Evolutionary conservation across 2,329 filamentous ascomycete species (phyloP).

Genomic region (Hypoxylon sp.): DNA sequence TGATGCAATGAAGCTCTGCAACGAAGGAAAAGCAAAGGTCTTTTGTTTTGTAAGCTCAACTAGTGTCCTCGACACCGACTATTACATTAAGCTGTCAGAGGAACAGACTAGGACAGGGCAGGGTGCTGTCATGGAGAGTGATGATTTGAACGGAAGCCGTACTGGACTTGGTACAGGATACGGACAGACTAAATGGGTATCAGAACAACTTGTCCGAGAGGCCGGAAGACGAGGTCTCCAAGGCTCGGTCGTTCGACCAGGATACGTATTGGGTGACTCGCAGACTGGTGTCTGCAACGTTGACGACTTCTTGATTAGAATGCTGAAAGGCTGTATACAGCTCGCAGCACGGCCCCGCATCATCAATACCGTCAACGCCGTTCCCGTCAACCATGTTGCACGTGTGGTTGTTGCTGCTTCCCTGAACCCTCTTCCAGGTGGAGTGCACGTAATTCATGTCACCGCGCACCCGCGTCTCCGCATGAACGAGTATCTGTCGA

Average conservation of each 20-base stretch:
- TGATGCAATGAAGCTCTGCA: slow-evolving; percentile 81
- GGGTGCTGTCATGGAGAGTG: slow-evolving; percentile 77
- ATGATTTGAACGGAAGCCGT: slow-evolving; percentile 83
- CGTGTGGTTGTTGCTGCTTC: slow-evolving; percentile 82
- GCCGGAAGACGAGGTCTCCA: slow-evolving; percentile 82
- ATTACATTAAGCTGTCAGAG: slow-evolving; percentile 83
- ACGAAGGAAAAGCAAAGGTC: slow-evolving; percentile 81
- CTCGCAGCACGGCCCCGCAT: slow-evolving; percentile 81
- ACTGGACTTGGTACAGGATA: slow-evolving; percentile 88
- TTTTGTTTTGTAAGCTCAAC: slow-evolving; percentile 89
- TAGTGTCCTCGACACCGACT: slow-evolving; percentile 82
- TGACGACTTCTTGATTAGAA: slow-evolving; percentile 91
- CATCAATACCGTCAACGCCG: slow-evolving; percentile 88
- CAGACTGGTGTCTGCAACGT: slow-evolving; percentile 80
- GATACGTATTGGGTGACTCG: slow-evolving; percentile 85
- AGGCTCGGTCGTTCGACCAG: slow-evolving; percentile 84
- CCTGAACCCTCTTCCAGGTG: slow-evolving; percentile 70
- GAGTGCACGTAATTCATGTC: slow-evolving; percentile 77
- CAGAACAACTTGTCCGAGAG: slow-evolving; percentile 78
- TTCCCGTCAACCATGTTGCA: slow-evolving; percentile 88
- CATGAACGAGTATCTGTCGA: slow-evolving; percentile 82
- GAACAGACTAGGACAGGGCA: slow-evolving; percentile 72
- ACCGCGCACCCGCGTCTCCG: slow-evolving; percentile 84
- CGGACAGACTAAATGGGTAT: slow-evolving; percentile 88
- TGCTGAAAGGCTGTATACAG: slow-evolving; percentile 91